A percentile compares a stretch with the other conserved stretches of the same genome.
phyloP scores from a whole-genome alignment of 2,329 filamentous ascomycete genomes.

The Diaporthe batatas region DNA sequence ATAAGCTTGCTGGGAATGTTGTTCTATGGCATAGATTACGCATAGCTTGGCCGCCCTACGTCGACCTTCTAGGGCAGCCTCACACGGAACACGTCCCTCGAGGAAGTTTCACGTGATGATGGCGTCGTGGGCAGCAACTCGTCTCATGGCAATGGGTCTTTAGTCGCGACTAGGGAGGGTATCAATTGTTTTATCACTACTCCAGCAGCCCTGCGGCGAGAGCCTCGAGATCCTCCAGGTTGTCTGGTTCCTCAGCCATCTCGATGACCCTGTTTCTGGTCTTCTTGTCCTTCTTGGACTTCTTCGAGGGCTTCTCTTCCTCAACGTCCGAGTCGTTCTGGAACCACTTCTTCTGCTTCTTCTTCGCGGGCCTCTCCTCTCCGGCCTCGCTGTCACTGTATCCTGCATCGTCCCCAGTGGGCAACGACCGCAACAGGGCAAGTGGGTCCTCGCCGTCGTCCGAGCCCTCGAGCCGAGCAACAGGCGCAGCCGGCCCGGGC shows the following conservation, averaged over 20 bases:
- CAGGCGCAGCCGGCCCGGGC: constrained; percentile 46
- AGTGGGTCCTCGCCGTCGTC: constrained; percentile 65
- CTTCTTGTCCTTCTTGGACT: constrained; percentile 58
- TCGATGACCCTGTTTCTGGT: constrained; percentile 69
- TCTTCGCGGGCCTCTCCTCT: constrained; percentile 69
- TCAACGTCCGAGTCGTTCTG: constrained; percentile 73
- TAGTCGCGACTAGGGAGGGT: constrained; percentile 17
- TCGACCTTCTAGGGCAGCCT: not conserved
- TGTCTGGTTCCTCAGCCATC: constrained; percentile 78
- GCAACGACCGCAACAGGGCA: constrained; percentile 70
- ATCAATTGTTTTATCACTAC: constrained; percentile 47
- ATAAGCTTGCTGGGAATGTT: not conserved
- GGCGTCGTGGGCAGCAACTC: too few relatives aligned
- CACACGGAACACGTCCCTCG: too few relatives aligned
- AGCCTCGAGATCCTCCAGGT: constrained; percentile 82
- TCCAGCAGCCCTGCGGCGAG: constrained; percentile 80
- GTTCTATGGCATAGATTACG: not conserved
- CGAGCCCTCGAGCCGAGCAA: constrained; percentile 49
- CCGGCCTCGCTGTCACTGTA: constrained; percentile 53
- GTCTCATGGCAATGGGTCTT: not conserved
- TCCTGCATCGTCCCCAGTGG: constrained; percentile 51
- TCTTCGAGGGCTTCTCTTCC: constrained; percentile 57
- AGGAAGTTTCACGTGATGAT: not conserved
- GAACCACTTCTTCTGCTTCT: constrained; percentile 82
- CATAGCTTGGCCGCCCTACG: not conserved